A percentile compares a stretch with the other conserved stretches of the same genome.
Conservation (phyloP, 192 early-diverging fungal species). For the Tieghemiomyces parasiticus region DNA sequence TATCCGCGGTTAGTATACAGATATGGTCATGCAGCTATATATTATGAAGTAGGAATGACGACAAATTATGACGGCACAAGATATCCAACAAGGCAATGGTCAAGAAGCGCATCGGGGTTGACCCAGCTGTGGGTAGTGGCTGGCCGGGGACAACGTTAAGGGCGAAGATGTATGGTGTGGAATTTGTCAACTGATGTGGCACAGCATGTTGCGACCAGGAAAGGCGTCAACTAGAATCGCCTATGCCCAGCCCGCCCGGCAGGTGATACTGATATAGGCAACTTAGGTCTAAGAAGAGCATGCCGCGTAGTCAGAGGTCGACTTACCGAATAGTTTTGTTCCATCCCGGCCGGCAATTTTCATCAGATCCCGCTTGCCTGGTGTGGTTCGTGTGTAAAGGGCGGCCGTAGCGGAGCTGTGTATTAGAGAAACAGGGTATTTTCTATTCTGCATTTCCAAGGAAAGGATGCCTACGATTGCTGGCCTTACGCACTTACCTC, state of each 20-base stretch:
- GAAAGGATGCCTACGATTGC: background rate
- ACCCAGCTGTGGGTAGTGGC: conserved; percentile 83
- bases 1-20: no score
- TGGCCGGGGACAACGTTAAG: background rate
- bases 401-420: background rate
- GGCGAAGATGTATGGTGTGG: background rate
- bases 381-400: background rate
- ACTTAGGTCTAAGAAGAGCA: conserved; percentile 3
- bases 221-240: background rate
- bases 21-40: no score
- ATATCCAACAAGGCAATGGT: conserved; percentile 56
- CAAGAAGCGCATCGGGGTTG: conserved; percentile 76
- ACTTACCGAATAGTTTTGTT: conserved; percentile 58
- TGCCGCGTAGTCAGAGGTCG: conserved; percentile 22
- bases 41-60: no score
- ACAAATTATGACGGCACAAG: conserved; percentile 1
- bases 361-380: conserved; percentile 40
- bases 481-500: conserved; percentile 33
- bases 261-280: conserved; percentile 21
- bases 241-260: conserved; percentile 3
- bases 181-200: background rate
- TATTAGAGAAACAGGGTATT: background rate
- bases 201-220: background rate
- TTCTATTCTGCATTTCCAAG: background rate
- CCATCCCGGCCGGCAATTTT: conserved; percentile 80